These are phyloP conservation scores for Debaryomyces subglobosus DNA, from an alignment of 1,139 yeast genomes.

Conservation along the genomic window DNA sequence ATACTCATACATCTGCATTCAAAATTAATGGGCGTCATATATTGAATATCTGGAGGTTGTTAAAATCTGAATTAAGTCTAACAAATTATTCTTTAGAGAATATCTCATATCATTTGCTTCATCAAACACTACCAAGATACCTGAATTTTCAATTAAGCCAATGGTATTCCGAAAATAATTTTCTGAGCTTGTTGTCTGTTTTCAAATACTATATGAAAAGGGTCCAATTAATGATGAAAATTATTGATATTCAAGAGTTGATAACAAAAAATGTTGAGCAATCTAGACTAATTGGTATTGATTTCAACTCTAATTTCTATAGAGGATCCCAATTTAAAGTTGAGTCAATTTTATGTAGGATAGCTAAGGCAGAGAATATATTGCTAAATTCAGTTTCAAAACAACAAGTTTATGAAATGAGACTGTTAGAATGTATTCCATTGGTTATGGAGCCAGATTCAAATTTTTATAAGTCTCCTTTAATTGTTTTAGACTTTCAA, in stretches of 20 bases:
- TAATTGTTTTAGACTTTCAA: slow-evolving; percentile 89
- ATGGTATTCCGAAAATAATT: slow-evolving; percentile 44
- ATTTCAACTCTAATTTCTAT: slow-evolving; percentile 82
- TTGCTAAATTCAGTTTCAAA: slow-evolving; percentile 80
- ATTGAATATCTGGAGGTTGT: slow-evolving; percentile 79
- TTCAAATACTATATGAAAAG: slow-evolving; percentile 57
- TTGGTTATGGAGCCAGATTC: slow-evolving; percentile 91
- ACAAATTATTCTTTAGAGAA: slow-evolving; percentile 78
- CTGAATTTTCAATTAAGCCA: slow-evolving; percentile 51
- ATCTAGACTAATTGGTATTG: slow-evolving; percentile 85
- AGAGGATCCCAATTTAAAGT: slow-evolving; percentile 95
- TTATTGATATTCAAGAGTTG: slow-evolving; percentile 66
- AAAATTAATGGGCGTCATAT: slow-evolving; percentile 78
- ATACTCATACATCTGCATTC: slow-evolving; percentile 72
- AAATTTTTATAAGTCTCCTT: slow-evolving; percentile 82
- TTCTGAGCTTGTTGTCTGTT: slow-evolving; percentile 36
- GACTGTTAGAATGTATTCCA: slow-evolving; percentile 85
- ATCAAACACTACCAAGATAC: slow-evolving; percentile 67
- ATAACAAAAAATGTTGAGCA: slow-evolving; percentile 77
- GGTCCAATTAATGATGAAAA: slow-evolving; percentile 45
- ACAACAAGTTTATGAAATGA: slow-evolving; percentile 79
- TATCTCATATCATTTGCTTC: slow-evolving; percentile 67
- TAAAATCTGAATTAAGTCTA: slow-evolving; percentile 64
- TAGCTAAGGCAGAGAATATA: slow-evolving; percentile 75
- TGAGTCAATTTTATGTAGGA: slow-evolving; percentile 75